Evolutionary conservation across 371 early-diverging fungal genomes (phyloP), one percentile per base, ranked within the genome.

Genomic region (Massospora cicadina): DNA sequence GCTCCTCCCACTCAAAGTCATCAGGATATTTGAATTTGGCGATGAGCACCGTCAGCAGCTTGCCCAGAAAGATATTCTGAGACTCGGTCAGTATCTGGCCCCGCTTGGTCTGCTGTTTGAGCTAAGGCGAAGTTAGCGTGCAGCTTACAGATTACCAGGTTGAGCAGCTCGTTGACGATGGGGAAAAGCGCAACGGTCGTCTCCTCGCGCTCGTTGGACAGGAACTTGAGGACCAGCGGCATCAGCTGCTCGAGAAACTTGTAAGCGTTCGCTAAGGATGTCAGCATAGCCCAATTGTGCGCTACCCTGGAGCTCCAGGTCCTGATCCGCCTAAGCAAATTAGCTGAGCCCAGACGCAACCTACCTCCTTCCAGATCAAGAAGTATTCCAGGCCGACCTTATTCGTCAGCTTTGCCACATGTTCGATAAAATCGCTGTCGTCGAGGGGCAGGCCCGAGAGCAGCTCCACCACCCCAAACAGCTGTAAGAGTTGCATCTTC

Each of bases 21-120:
- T 86, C 85, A 69, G 90, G 83, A 67, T 90, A 95, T 75, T 90
- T 87, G 81, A 93, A 84, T 76, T 94, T 94, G 57, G 79, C 69
- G 29, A 93, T 81, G 27, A 91, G 71, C 0, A 81, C 86, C 28
- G 81, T 81, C 59, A 95, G 74, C 25, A 95, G 73, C 27, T 83
- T 80, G 2, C 73, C 75, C 63, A 89, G 66, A 53, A 89, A 81
- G 67, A 76, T 81, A 64, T 79, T 82, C 67, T 90, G 88, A n/a
- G 79, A 70, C 43, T 77, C 76, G 24, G 77, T 76, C 58, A 88
- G 76, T 2, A 78, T 68, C 30, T 73, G 76, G 28, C 76, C 77
- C n/a, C 76, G 76, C 66, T 80, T 83, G 70, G 86, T 86, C 68
- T 79, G 78, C 67, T 74, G 78, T 71, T 88, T 88, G 62, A 79